Evolutionary conservation across 2,329 filamentous ascomycete genomes (phyloP).

Genomic region (Geosmithia putterillii): DNA sequence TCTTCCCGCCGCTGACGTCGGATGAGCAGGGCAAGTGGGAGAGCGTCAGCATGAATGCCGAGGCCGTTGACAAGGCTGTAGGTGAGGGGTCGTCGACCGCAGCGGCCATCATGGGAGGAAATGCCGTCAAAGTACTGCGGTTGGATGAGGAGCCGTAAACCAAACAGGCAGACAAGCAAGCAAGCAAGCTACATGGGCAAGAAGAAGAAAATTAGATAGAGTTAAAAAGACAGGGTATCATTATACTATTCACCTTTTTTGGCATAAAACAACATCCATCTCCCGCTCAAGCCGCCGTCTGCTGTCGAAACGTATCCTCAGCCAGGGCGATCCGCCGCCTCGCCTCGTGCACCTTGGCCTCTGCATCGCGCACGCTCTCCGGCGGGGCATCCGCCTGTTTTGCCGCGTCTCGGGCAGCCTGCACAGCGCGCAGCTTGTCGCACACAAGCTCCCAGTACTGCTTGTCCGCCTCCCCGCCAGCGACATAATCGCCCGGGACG

Average conservation of each 20-base stretch:
- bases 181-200: background rate
- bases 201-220: background rate
- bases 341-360: constrained; percentile 15
- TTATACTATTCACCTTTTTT: background rate
- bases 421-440: constrained; percentile 26
- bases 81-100: constrained; percentile 30
- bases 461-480: constrained; percentile 14
- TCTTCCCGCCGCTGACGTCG: constrained; percentile 62
- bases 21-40: constrained; percentile 56
- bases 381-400: constrained; percentile 10
- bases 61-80: constrained; percentile 41
- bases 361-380: constrained; percentile 15
- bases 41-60: constrained; percentile 44
- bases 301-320: constrained; percentile 20
- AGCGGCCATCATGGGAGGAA: constrained; percentile 44
- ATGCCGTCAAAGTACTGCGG: constrained; percentile 40
- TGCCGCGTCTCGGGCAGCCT: constrained; percentile 18
- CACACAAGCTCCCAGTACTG: constrained; percentile 27
- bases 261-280: constrained; percentile 4
- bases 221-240: background rate
- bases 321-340: constrained; percentile 22
- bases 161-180: background rate
- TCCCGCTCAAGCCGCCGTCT: constrained; percentile 10
- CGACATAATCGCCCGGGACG: constrained; percentile 21
- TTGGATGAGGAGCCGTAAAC: constrained; percentile 9